phyloP scores from a whole-genome alignment of 108 stramenopile genomes.

The Aurantiochytrium sp. region DNA sequence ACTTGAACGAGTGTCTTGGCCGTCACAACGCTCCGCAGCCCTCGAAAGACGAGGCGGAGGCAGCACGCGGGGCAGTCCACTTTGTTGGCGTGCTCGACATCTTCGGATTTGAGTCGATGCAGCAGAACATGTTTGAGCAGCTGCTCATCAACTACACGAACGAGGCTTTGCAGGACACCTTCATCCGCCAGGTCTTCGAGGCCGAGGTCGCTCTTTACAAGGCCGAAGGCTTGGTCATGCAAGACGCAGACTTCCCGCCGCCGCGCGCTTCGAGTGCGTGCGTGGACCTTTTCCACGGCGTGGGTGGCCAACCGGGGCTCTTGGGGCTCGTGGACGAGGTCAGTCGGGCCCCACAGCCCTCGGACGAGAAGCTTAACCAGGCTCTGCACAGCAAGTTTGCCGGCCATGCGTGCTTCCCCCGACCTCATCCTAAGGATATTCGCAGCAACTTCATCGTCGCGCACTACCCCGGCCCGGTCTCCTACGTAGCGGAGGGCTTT shows the following conservation, averaged over 20 bases:
- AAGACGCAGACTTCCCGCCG: conserved; percentile 10
- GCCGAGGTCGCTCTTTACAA: conserved; percentile 52
- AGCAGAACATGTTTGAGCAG: conserved; percentile 39
- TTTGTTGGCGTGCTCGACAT: conserved; percentile 49
- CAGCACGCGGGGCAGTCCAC: no score
- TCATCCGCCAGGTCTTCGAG: conserved; percentile 81
- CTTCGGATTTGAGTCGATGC: conserved; percentile 45
- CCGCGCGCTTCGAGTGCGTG: background rate
- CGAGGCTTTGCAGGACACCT: conserved; percentile 62
- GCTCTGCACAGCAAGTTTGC: background rate
- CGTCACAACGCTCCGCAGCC: no score
- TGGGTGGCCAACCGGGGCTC: conserved; percentile 41
- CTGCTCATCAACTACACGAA: conserved; percentile 43
- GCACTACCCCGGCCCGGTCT: conserved; percentile 40
- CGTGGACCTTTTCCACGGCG: background rate
- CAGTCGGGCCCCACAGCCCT: background rate
- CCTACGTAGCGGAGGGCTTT: conserved; percentile 30
- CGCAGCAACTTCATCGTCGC: conserved; percentile 12
- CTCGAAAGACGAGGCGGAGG: background rate
- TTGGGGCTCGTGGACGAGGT: conserved; percentile 33
- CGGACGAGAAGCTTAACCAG: conserved; percentile 29
- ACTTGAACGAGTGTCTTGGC: background rate
- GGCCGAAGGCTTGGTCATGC: conserved; percentile 17
- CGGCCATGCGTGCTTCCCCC: background rate
- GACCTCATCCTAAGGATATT: conserved; percentile 14